These are phyloP conservation scores for Leptographium wingfieldii DNA, from an alignment of 2,329 filamentous ascomycete genomes.

Conservation along the genomic window DNA sequence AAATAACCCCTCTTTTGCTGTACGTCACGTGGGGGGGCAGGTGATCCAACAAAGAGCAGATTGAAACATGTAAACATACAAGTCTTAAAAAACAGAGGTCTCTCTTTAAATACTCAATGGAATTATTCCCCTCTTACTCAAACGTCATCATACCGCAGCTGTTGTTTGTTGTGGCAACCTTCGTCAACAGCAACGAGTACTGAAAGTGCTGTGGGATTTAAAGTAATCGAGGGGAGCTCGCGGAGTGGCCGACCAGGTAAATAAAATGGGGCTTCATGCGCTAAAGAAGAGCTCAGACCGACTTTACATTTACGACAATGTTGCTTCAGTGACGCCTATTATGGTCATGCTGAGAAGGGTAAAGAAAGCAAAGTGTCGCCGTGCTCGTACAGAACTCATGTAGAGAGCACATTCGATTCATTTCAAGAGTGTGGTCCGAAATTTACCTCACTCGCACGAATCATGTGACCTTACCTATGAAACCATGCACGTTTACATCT, in stretches of 20 bases:
- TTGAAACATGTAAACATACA: not conserved
- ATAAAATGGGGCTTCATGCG: not conserved
- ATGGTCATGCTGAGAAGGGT: not conserved
- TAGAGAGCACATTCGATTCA: not conserved
- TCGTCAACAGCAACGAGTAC: not conserved
- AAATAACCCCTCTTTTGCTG: not conserved
- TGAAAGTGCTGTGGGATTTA: not conserved
- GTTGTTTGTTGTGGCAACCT: not conserved
- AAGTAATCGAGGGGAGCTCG: not conserved
- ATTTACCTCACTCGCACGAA: not conserved
- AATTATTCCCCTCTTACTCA: no score
- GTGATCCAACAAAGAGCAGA: not conserved
- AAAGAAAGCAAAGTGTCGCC: not conserved
- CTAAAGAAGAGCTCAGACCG: not conserved
- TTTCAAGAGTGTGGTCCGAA: no score
- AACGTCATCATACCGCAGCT: not conserved
- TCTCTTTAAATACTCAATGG: not conserved
- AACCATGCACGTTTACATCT: not conserved
- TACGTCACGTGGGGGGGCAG: not conserved
- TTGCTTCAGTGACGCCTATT: not conserved
- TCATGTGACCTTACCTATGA: not conserved
- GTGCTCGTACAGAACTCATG: no score
- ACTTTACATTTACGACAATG: not conserved
- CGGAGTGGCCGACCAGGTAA: not conserved
- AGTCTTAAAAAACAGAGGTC: not conserved